Percentiles rank a stretch among this genome's conserved stretches.
Conservation (phyloP, 2,329 filamentous ascomycete genomes). For the Dothistroma pini region DNA sequence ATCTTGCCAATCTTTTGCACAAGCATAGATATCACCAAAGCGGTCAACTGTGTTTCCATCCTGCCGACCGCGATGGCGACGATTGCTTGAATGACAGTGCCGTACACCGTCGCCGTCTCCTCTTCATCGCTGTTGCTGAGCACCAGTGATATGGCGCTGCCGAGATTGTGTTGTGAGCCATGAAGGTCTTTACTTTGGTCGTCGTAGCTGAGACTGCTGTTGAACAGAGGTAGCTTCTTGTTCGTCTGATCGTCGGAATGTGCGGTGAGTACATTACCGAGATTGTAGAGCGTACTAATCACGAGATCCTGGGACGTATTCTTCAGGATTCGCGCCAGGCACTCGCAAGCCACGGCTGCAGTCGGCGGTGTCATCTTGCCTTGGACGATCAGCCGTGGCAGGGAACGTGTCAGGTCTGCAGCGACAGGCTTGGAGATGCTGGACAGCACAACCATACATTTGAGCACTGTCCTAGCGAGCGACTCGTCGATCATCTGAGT, state of each 20-base stretch:
- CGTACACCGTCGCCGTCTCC: constrained; percentile 71
- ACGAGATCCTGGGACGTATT: constrained; percentile 85
- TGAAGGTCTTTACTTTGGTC: constrained; percentile 12
- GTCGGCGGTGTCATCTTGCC: constrained; percentile 66
- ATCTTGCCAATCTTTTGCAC: constrained; percentile 92
- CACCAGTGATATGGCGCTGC: constrained; percentile 75
- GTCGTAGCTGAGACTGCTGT: constrained; percentile 39
- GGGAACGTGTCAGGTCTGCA: constrained; percentile 68
- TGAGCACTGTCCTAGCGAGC: constrained; percentile 73
- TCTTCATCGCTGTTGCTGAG: constrained; percentile 68
- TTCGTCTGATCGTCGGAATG: constrained; percentile 54
- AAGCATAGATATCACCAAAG: constrained; percentile 89
- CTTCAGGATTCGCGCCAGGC: constrained; percentile 75
- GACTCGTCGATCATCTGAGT: constrained; percentile 77
- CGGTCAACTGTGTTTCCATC: constrained; percentile 86
- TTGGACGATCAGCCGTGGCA: constrained; percentile 86
- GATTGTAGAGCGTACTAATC: constrained; percentile 90
- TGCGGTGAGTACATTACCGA: constrained; percentile 92
- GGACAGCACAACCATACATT: constrained; percentile 77
- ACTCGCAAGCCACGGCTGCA: constrained; percentile 75
- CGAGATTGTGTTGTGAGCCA: constrained; percentile 38
- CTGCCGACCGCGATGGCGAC: constrained; percentile 81
- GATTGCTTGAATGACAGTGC: constrained; percentile 91
- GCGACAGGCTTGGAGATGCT: constrained; percentile 69
- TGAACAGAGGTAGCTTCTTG: constrained; percentile 44